A percentile compares a stretch with the other conserved stretches of the same genome.
Evolutionary conservation across 2,329 filamentous ascomycete genomes (phyloP).

Genomic region (Fusarium sp.): DNA sequence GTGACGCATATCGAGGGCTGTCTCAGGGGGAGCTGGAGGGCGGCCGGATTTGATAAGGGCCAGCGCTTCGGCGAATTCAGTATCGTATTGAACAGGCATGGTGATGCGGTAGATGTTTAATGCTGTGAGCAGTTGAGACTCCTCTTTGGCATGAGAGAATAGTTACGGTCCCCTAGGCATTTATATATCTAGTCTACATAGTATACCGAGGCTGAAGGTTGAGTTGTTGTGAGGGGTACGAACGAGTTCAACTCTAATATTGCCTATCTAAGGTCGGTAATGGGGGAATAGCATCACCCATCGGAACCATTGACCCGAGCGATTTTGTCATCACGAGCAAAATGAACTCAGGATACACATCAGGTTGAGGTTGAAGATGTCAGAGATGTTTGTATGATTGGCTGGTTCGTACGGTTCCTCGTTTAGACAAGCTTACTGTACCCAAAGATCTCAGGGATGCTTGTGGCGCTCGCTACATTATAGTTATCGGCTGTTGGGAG

Average conservation of each 20-base stretch:
- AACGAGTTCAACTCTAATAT: background rate
- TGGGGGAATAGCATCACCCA: background rate
- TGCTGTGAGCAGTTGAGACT: background rate
- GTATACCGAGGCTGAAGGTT: background rate
- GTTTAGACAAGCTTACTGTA: background rate
- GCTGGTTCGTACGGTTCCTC: background rate
- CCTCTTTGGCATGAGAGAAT: background rate
- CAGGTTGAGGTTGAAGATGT: background rate
- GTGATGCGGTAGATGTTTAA: background rate
- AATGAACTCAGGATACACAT: background rate
- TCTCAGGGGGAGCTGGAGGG: background rate
- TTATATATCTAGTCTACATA: background rate
- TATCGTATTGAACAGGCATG: conserved; percentile 32
- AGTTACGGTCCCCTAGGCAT: background rate
- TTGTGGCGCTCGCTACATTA: background rate
- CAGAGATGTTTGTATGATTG: background rate
- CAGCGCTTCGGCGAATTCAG: conserved; percentile 29
- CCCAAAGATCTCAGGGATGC: background rate
- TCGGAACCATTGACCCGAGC: background rate
- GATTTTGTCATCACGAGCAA: background rate
- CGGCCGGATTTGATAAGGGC: conserved; percentile 15
- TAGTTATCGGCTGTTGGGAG: too few species aligned
- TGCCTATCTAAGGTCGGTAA: background rate
- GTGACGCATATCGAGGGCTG: conserved; percentile 22
- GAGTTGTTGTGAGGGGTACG: background rate